Conservation (phyloP, 2,329 filamentous ascomycete species). For the Colletotrichum sublineola region DNA sequence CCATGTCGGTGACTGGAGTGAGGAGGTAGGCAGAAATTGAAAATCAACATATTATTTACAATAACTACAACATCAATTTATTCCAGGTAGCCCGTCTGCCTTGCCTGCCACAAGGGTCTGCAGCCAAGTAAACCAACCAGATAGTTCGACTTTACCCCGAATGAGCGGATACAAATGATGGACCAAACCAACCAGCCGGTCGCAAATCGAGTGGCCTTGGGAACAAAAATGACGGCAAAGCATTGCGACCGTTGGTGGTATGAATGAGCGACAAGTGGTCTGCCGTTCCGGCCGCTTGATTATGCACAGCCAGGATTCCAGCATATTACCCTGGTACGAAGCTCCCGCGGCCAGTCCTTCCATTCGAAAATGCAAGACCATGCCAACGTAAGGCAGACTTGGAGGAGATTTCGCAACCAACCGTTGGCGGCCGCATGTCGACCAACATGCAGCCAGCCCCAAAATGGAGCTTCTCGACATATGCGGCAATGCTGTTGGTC, state of each 20-base stretch:
- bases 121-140: background rate
- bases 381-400: slow-evolving; percentile 19
- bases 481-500: background rate
- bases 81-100: background rate
- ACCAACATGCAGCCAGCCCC: slow-evolving; percentile 15
- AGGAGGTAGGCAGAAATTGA: background rate
- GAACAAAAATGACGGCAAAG: too few species aligned
- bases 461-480: background rate
- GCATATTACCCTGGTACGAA: too few species aligned
- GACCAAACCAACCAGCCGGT: background rate
- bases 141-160: background rate
- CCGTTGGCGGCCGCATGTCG: background rate
- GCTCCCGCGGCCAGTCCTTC: too few species aligned
- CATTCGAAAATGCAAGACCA: background rate
- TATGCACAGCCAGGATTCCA: background rate
- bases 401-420: background rate
- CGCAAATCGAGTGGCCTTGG: background rate
- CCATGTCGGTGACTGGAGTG: background rate
- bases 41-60: too few species aligned
- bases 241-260: too few species aligned
- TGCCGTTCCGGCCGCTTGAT: background rate
- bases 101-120: background rate
- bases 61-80: background rate
- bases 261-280: background rate
- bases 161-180: too few species aligned